Evolutionary conservation across 2,329 filamentous ascomycete species (phyloP), one percentile per base, ranked within the genome.

Genomic region (Hymenoscyphus infarciens): DNA sequence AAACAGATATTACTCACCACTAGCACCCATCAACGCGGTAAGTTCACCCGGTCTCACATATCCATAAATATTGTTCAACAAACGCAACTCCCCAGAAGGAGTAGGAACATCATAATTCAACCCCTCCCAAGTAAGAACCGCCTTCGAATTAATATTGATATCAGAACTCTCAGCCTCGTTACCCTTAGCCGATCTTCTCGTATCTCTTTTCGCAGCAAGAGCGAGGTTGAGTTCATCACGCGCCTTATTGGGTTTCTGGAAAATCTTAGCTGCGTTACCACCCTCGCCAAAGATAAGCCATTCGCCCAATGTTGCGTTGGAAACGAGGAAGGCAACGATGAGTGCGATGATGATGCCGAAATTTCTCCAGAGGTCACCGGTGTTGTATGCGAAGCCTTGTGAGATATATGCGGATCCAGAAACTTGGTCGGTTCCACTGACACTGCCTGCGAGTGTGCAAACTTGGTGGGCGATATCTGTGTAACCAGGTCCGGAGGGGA

Each of bases 91-190:
- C 15, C 78, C 77, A 45, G 75, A 73, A 54, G 79, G 76, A 57
- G 77, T 78, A 11, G 85, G 85, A 0, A 89, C 86, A 63, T 88
- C 85, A 73, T 97, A 97, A 72, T 88, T 91, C 64, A 97, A 85
- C 67, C 90, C 81, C 73, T 94, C 90, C 89, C 92, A 97, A 0
- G 92, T 96, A 64, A 96, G 81, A n/a, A 92, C 80, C 39, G 87
- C 85, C 69, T 82, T 81, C 0, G 85, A 87, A 2, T 80, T 77
- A 63, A 87, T 85, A 45, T 75, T 82, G 38, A 87, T 76, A n/a
- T 84, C 79, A 2, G 69, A 69, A 27, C 15, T 25, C 0, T 76
- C 77, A 8, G 78, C 74, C 16, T 80, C 78, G 11, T 82, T 76
- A 1, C 74, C 74, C 64, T 75, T 80, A 5, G 61, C 35, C 77